Evolutionary conservation across 2,329 filamentous ascomycete species (phyloP).

Genomic region (Moelleriella libera): DNA sequence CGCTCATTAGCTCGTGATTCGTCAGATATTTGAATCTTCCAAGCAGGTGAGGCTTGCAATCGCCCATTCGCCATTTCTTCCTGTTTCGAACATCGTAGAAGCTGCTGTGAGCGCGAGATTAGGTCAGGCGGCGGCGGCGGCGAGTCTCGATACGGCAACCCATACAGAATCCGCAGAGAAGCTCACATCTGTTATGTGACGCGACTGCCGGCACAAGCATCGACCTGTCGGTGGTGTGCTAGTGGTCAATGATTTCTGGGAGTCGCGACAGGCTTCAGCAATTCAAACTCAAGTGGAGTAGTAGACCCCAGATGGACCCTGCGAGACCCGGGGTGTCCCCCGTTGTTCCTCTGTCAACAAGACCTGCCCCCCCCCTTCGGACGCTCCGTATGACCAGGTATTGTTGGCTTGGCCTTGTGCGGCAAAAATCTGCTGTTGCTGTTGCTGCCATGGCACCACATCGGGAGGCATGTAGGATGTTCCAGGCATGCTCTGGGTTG

Average conservation of each 20-base stretch:
- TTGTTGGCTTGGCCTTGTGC: constrained; percentile 6
- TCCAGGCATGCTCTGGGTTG: constrained; percentile 20
- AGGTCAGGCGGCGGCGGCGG: too few relatives aligned
- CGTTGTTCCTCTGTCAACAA: constrained; percentile 7
- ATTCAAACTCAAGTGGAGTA: constrained; percentile 8
- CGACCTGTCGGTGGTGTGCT: neutral
- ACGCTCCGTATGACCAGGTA: constrained; percentile 21
- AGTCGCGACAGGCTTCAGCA: constrained; percentile 1
- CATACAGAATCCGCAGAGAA: too few relatives aligned
- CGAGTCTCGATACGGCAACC: too few relatives aligned
- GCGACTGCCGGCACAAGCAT: too few relatives aligned
- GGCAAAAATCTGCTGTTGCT: constrained; percentile 14
- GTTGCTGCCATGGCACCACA: constrained; percentile 30
- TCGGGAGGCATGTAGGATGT: constrained; percentile 12
- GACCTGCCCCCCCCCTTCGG: constrained; percentile 2
- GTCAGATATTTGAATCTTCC: too few relatives aligned
- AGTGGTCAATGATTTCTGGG: neutral
- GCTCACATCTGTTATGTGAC: too few relatives aligned
- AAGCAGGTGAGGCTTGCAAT: too few relatives aligned
- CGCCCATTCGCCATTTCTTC: too few relatives aligned
- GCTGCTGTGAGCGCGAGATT: too few relatives aligned
- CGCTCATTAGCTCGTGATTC: too few relatives aligned
- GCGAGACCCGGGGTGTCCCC: constrained; percentile 2
- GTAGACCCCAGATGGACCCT: constrained; percentile 7
- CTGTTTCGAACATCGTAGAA: too few relatives aligned